Evolutionary conservation across 1,284 basidiomycete species (phyloP).

Genomic region (Moesziomyces sp.): DNA sequence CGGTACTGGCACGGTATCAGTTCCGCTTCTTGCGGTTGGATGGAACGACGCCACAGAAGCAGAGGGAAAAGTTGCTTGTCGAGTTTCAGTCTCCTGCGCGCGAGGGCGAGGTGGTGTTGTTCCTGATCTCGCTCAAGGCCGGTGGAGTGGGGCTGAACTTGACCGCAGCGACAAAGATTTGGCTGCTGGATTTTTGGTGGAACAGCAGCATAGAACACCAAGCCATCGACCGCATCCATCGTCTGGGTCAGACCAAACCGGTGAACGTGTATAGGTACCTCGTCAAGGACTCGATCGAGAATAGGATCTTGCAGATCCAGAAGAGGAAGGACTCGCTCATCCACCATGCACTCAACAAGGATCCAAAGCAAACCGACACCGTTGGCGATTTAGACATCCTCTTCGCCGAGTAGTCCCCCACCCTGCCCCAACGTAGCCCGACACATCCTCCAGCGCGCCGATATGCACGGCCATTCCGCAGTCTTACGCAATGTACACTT

Average conservation of each 20-base stretch:
- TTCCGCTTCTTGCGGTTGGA: slow-evolving; percentile 74
- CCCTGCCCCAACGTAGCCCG: too few species aligned
- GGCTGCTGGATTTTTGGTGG: slow-evolving; percentile 67
- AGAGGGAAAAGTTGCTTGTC: slow-evolving; percentile 79
- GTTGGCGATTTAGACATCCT: slow-evolving; percentile 61
- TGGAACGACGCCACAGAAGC: slow-evolving; percentile 89
- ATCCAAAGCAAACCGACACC: slow-evolving; percentile 29
- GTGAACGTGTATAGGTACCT: slow-evolving; percentile 93
- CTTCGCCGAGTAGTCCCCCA: slow-evolving; percentile 34
- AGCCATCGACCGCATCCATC: slow-evolving; percentile 75
- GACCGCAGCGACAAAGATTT: slow-evolving; percentile 63
- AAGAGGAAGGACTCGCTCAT: slow-evolving; percentile 92
- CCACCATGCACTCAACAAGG: slow-evolving; percentile 68
- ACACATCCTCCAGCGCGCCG: too few species aligned
- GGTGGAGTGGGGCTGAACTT: slow-evolving; percentile 82
- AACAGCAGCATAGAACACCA: slow-evolving; percentile 76
- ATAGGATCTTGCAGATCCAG: slow-evolving; percentile 76
- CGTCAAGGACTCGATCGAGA: slow-evolving; percentile 91
- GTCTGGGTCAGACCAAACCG: slow-evolving; percentile 85
- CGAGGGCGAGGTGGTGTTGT: slow-evolving; percentile 78
- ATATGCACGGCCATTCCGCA: too few species aligned
- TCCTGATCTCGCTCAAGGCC: slow-evolving; percentile 90
- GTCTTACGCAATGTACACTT: too few species aligned
- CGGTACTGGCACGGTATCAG: slow-evolving; percentile 42
- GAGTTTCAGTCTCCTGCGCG: slow-evolving; percentile 78